Evolutionary conservation across 352 stramenopile genomes (phyloP), one percentile per base, ranked within the genome.

Genomic region (Plasmopara viticola): DNA sequence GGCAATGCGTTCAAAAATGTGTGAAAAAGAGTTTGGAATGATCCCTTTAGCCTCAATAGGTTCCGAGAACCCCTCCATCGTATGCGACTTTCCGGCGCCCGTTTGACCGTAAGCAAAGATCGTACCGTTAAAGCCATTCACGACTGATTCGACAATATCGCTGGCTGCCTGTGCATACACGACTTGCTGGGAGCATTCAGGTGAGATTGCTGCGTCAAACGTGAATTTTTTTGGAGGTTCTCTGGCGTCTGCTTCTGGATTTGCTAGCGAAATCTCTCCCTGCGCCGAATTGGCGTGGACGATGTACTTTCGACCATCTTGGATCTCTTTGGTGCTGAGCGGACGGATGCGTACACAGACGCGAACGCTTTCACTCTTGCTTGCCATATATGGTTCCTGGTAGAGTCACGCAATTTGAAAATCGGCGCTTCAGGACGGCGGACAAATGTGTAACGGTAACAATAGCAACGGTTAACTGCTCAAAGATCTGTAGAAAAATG

Each of bases 71-170:
- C 93, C 93, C 64, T 96, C 87, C 90, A 97, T 96, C 15, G 86
- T 96, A 57, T 95, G 82, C 12, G 80, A 90, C 66, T 96, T 95
- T 53, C 85, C 78, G 0, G 77, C 77, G 33, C 76, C 79, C 29
- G 60, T 84, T 61, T 98, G 94, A 5, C 95, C 95, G 68, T 98
- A 98, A 0, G 88, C 90, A 62, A 98, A 97, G 52, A 98, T 95
- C 8, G 94, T 98, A 41, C 90, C 93, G 64, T 98, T 98, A 70
- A 96, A 98, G 44, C 95, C 94, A 50, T 98, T 85, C 41, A 97
- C 72, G 37, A 97, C 89, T 9, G 85, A 25, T 3, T 25, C 20
- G 20, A 25, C 20, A 25, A 25, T 25, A 25, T 25, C 20, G 20
- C 20, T 25, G 20, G 20, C 20, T 25, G 20, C 20, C 3, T 25